Conservation (phyloP, 192 early-diverging fungal species). For the Backusella westeae region DNA sequence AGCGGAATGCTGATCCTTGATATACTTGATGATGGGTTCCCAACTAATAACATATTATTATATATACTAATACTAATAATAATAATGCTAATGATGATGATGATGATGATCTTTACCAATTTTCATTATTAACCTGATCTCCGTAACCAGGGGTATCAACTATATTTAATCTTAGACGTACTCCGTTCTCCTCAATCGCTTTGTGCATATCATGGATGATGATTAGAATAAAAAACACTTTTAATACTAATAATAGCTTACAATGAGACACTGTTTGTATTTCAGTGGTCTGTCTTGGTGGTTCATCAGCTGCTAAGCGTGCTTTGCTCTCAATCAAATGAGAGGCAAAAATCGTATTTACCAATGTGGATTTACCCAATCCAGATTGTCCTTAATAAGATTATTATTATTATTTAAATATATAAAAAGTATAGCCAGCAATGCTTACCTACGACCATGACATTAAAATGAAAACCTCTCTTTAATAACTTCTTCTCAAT, state of each 20-base stretch:
- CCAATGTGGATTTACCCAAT: conserved; percentile 94
- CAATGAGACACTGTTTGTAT: conserved; percentile 88
- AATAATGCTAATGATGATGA: conserved; percentile 55
- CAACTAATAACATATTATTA: conserved; percentile 59
- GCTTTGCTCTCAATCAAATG: conserved; percentile 93
- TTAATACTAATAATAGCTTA: conserved; percentile 35
- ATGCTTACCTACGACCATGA: conserved; percentile 91
- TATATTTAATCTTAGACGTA: conserved; percentile 89
- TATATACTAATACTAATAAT: conserved; percentile 96
- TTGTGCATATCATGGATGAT: not conserved
- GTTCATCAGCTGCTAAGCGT: conserved; percentile 77
- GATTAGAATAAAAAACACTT: not conserved
- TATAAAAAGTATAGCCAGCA: not conserved
- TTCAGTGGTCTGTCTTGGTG: conserved; percentile 90
- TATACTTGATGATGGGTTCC: conserved; percentile 97
- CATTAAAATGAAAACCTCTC: conserved; percentile 95
- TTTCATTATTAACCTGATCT: conserved; percentile 98
- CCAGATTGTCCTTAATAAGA: conserved; percentile 81
- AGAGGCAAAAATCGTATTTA: conserved; percentile 96
- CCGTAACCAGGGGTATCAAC: conserved; percentile 97
- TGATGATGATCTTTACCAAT: conserved; percentile 58
- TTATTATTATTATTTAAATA: not conserved
- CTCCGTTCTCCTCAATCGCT: conserved; percentile 95
- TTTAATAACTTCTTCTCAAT: conserved; percentile 97
- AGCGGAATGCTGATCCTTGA: conserved; percentile 95